Conservation (phyloP, 2,329 filamentous ascomycete species). For the Pestalotiopsis sp. region DNA sequence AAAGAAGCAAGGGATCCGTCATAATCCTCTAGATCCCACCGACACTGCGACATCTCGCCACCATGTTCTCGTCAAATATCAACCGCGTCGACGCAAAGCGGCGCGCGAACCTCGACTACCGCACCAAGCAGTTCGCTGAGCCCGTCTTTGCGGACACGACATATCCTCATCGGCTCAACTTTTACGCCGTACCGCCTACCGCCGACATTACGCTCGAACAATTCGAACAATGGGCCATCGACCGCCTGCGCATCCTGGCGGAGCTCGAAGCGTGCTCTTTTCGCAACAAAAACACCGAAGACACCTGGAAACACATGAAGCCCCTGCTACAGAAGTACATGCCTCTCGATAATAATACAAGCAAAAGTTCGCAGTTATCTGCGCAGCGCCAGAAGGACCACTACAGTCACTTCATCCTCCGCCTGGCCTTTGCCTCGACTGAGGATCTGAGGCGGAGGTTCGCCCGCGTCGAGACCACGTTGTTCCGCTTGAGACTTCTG, state of each 20-base stretch:
- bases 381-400: slow-evolving; percentile 90
- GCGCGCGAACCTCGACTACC: slow-evolving; percentile 74
- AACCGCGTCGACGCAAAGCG: slow-evolving; percentile 70
- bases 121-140: slow-evolving; percentile 84
- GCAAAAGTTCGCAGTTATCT: slow-evolving; percentile 52
- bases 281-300: slow-evolving; percentile 82
- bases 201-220: slow-evolving; percentile 95
- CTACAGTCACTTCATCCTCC: slow-evolving; percentile 96
- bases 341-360: slow-evolving; percentile 30
- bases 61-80: slow-evolving; percentile 34
- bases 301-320: slow-evolving; percentile 81
- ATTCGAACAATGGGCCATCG: slow-evolving; percentile 99
- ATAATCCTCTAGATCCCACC: not conserved
- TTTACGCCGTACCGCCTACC: slow-evolving; percentile 86
- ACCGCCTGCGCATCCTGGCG: slow-evolving; percentile 80
- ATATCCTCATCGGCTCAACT: slow-evolving; percentile 88
- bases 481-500: slow-evolving; percentile 73
- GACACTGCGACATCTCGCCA: slow-evolving; percentile 12
- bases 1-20: not conserved
- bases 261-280: slow-evolving; percentile 95
- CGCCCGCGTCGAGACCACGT: slow-evolving; percentile 80
- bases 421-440: slow-evolving; percentile 88
- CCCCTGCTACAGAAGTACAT: slow-evolving; percentile 76
- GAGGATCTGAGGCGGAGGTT: slow-evolving; percentile 90
- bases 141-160: slow-evolving; percentile 75